Evolutionary conservation across 305 asterid species (phyloP).

Genomic region (Solanum hybrid): DNA sequence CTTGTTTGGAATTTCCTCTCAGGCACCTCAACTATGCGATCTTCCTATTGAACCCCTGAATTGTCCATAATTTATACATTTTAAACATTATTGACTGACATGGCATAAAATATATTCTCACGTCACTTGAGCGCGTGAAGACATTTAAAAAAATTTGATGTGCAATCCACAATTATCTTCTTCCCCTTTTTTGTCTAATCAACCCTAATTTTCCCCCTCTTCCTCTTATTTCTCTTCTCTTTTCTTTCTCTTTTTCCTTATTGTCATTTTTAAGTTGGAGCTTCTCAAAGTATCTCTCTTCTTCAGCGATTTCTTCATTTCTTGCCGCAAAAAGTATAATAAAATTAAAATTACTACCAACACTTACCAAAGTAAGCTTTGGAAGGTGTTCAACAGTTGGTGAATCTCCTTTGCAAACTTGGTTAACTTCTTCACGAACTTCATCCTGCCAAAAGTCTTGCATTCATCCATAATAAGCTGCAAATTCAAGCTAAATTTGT

Average conservation of each 20-base stretch:
- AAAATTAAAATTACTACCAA: background rate
- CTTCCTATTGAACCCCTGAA: background rate
- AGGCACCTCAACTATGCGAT: no score
- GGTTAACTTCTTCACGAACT: slow-evolving; percentile 38
- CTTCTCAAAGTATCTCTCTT: background rate
- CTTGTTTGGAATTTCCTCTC: no score
- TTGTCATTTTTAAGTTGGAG: no score
- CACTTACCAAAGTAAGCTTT: slow-evolving; percentile 30
- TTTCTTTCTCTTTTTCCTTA: no score
- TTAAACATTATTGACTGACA: background rate
- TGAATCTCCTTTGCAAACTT: slow-evolving; percentile 25
- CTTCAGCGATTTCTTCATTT: background rate
- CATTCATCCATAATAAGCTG: slow-evolving; percentile 54
- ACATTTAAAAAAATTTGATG: no score
- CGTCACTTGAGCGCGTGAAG: no score
- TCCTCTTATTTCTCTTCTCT: no score
- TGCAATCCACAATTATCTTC: background rate
- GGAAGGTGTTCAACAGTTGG: slow-evolving; percentile 43
- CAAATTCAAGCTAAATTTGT: slow-evolving; percentile 18
- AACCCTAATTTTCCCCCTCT: background rate
- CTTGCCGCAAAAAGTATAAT: background rate
- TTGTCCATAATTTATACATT: no score
- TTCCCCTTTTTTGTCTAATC: background rate
- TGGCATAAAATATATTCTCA: background rate
- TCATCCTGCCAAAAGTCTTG: slow-evolving; percentile 62